Conservation (phyloP, 2,329 filamentous ascomycete genomes). For the Alternaria infectoria region DNA sequence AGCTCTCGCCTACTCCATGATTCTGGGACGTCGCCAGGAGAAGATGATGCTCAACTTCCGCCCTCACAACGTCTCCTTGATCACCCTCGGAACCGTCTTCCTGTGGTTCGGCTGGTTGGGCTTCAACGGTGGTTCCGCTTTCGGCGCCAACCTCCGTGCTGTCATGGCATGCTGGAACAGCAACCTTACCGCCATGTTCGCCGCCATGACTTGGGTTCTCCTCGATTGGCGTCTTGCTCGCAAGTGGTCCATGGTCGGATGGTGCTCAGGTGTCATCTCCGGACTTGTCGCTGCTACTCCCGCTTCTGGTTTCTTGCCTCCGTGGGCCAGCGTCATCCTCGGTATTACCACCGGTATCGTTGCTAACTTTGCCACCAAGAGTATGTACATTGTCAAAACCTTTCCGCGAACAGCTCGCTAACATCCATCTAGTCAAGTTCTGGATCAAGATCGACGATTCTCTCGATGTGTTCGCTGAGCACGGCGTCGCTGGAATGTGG, state of each 20-base stretch:
- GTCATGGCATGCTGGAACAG: constrained; percentile 99
- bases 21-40: constrained; percentile 94
- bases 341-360: constrained; percentile 69
- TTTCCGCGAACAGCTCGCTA: constrained; percentile 19
- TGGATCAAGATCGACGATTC: constrained; percentile 83
- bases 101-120: constrained; percentile 99
- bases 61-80: constrained; percentile 96
- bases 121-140: constrained; percentile 96
- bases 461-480: constrained; percentile 90
- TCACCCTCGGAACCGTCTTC: constrained; percentile 91
- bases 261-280: constrained; percentile 88
- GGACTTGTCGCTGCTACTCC: constrained; percentile 88
- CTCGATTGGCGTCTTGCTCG: constrained; percentile 93
- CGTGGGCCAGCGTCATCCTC: constrained; percentile 67
- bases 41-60: constrained; percentile 99
- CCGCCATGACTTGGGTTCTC: constrained; percentile 88
- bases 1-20: constrained; percentile 92
- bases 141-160: constrained; percentile 91
- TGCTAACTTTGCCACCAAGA: constrained; percentile 87
- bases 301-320: constrained; percentile 77
- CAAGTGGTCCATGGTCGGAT: constrained; percentile 94
- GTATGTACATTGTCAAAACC: constrained; percentile 58
- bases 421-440: constrained; percentile 63
- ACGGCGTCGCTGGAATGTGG: constrained; percentile 81
- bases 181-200: constrained; percentile 91